These are phyloP conservation scores for Metarhizium humberi DNA, from an alignment of 2,329 filamentous ascomycete genomes.

Conservation along the genomic window DNA sequence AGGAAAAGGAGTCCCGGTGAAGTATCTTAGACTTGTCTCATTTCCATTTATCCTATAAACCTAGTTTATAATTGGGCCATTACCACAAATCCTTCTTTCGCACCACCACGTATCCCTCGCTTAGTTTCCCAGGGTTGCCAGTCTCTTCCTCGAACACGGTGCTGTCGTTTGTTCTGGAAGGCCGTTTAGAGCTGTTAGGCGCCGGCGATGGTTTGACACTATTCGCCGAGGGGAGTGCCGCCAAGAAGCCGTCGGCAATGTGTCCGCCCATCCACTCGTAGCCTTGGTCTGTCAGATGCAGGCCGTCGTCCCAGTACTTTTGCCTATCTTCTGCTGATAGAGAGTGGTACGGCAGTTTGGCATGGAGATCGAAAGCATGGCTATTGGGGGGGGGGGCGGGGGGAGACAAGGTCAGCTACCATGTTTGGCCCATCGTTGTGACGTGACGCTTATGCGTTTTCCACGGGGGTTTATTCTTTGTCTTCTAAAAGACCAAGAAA, in stretches of 20 bases:
- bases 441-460: no score
- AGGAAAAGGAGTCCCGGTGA: neutral
- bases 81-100: slow-evolving; percentile 42
- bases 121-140: slow-evolving; percentile 35
- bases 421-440: no score
- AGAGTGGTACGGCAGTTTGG: slow-evolving; percentile 42
- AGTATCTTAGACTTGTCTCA: neutral
- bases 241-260: slow-evolving; percentile 42
- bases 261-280: slow-evolving; percentile 54
- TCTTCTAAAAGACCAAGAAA: neutral
- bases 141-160: slow-evolving; percentile 38
- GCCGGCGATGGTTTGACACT: neutral
- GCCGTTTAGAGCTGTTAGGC: neutral
- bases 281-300: slow-evolving; percentile 49
- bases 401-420: neutral
- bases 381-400: slow-evolving; percentile 21
- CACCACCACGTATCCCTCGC: slow-evolving; percentile 45
- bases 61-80: slow-evolving; percentile 2
- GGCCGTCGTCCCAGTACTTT: slow-evolving; percentile 50
- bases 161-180: slow-evolving; percentile 27
- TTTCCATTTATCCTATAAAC: neutral
- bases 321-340: slow-evolving; percentile 35
- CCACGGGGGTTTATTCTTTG: no score
- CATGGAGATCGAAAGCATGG: slow-evolving; percentile 46
- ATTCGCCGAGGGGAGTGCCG: neutral